phyloP scores from a whole-genome alignment of 352 stramenopile genomes.

The Globisporangium orthogonon region DNA sequence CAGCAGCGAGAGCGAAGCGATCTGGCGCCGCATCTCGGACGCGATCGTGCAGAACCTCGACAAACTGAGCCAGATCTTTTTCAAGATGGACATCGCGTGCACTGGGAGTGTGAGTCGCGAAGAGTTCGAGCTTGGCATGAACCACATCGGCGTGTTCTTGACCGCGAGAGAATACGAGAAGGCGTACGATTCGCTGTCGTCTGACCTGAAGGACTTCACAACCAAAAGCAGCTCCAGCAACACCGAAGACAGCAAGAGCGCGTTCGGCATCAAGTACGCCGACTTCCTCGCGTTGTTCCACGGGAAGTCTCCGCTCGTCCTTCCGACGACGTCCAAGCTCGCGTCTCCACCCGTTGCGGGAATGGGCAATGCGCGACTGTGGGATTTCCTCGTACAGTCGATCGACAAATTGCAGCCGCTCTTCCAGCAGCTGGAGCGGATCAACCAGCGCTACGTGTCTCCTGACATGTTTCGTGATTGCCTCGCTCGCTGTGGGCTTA shows the following conservation, averaged over 20 bases:
- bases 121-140: conserved; percentile 65
- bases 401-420: conserved; percentile 46
- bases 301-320: conserved; percentile 18
- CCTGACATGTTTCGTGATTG: conserved; percentile 62
- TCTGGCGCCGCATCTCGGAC: conserved; percentile 55
- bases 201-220: conserved; percentile 24
- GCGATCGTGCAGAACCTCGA: conserved; percentile 41
- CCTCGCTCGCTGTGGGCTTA: conserved; percentile 47
- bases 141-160: conserved; percentile 68
- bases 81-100: conserved; percentile 75
- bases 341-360: conserved; percentile 35
- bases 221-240: not conserved
- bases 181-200: conserved; percentile 46
- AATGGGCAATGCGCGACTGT: conserved; percentile 44
- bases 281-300: conserved; percentile 47
- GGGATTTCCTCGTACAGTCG: conserved; percentile 48
- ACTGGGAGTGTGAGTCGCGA: conserved; percentile 52
- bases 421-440: conserved; percentile 48
- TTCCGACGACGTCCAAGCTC: conserved; percentile 35
- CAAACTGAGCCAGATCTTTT: conserved; percentile 70
- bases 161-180: conserved; percentile 58
- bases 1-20: conserved; percentile 41
- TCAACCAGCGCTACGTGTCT: conserved; percentile 38
- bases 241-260: conserved; percentile 10
- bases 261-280: conserved; percentile 54